These are phyloP conservation scores for Pichia sp. DNA, from an alignment of 1,139 yeast species.

Conservation along the genomic window DNA sequence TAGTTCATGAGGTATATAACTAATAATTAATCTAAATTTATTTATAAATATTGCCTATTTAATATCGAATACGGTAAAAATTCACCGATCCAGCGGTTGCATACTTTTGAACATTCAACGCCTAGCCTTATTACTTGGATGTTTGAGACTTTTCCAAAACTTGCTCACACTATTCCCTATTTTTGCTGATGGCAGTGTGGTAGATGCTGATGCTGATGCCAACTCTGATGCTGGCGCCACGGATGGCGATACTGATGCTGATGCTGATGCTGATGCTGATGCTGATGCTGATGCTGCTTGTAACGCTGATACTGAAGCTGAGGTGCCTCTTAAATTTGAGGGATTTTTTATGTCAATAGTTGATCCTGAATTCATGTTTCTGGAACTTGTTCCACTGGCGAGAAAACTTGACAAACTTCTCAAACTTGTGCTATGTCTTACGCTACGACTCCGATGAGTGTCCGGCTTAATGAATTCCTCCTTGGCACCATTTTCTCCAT, in stretches of 20 bases:
- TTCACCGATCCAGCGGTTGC: neutral
- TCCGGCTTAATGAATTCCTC: neutral
- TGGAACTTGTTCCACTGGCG: conserved; percentile 2
- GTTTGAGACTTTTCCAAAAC: conserved; percentile 15
- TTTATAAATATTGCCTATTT: neutral
- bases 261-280: neutral
- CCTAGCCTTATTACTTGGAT: neutral
- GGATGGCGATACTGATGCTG: neutral
- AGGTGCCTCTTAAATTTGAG: neutral
- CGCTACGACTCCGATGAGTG: neutral
- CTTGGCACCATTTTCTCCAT: neutral
- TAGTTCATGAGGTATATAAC: neutral
- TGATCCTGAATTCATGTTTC: conserved; percentile 2
- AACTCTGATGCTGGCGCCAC: neutral
- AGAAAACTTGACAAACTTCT: conserved; percentile 31
- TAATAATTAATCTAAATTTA: neutral
- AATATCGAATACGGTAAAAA: neutral
- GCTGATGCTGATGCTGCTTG: neutral
- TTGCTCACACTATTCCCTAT: conserved; percentile 7
- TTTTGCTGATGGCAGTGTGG: conserved; percentile 1
- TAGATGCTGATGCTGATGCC: neutral
- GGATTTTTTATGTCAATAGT: neutral
- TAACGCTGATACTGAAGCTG: neutral
- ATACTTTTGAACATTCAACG: neutral
- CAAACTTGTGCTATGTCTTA: conserved; percentile 75